Percentiles rank a stretch among this genome's conserved stretches.
Evolutionary conservation across 495 filamentous ascomycete genomes (phyloP).

Genomic region (Lepidopterella palustris): DNA sequence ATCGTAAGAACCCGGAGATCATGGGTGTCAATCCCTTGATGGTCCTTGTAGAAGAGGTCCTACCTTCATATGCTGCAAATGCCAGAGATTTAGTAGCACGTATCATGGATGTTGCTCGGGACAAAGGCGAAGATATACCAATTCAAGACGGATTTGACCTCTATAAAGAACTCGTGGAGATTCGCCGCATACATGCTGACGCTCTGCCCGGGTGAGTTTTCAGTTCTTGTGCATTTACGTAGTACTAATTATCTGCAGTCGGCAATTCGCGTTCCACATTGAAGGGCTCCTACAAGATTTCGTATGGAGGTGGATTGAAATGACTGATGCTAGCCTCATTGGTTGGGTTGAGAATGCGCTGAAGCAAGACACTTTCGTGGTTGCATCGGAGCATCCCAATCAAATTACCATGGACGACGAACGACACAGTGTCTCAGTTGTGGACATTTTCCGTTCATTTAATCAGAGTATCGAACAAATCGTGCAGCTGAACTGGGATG

Average conservation of each 20-base stretch:
- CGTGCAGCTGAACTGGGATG: conserved; percentile 79
- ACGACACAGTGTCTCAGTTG: conserved; percentile 84
- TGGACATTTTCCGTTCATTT: conserved; percentile 92
- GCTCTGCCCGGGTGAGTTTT: conserved; percentile 57
- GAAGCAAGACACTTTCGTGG: conserved; percentile 75
- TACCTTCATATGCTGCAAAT: conserved; percentile 86
- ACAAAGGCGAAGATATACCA: conserved; percentile 64
- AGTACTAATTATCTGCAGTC: conserved; percentile 29
- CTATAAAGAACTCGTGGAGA: conserved; percentile 78
- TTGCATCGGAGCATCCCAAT: conserved; percentile 53
- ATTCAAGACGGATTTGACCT: conserved; percentile 91
- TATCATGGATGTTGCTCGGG: conserved; percentile 65
- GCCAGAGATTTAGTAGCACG: conserved; percentile 71
- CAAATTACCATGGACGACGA: conserved; percentile 68
- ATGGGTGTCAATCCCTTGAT: conserved; percentile 83
- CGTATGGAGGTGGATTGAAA: conserved; percentile 89
- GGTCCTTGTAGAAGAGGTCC: conserved; percentile 72
- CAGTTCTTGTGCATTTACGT: conserved; percentile 9
- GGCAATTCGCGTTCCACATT: conserved; percentile 72
- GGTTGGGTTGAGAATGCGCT: conserved; percentile 86
- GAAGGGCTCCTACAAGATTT: conserved; percentile 83
- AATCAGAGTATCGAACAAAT: conserved; percentile 85
- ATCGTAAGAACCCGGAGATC: conserved; percentile 77
- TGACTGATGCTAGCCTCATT: conserved; percentile 69
- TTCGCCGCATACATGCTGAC: conserved; percentile 68